Base-by-base conservation (phyloP, 169 alveolate genomes). In the Babesia ovata region DNA sequence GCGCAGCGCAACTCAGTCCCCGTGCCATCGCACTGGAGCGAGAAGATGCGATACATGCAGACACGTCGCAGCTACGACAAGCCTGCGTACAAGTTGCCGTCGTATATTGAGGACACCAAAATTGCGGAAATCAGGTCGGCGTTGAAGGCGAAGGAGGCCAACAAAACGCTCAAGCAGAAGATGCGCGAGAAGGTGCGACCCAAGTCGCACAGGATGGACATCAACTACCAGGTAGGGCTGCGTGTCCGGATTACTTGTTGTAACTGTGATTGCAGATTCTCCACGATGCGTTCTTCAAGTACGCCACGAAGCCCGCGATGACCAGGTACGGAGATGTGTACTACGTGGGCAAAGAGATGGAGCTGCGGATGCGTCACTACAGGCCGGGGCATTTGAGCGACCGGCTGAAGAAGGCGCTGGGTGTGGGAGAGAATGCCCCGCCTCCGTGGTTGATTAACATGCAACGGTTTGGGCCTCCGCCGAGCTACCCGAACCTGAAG, bases 391-490 rank as follows among this genome's bases (percentile, higher is more conserved):
- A 93, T 49, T 85, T 97, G 54, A 93, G 98, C 14, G 96, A 93
- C 58, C 95, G 95, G 54, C 94, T 97, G 49, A 95, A 97, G 83
- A 90, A 92, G 54, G 99, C 99, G 2, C 79, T 97, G 54, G 99
- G 99, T 21, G 96, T 97, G 72, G 97, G 97, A 50, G 97, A 95
- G 26, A 93, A 93, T 63, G 91, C 98, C 44, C 99, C 99, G 7
- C 92, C 96, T 6, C 99, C 99, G 50, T 98, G 99, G 99, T 87
- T 98, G 22, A 84, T 92, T 70, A 98, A 96, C 87, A 98, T 98
- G 99, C 98, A 97, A 88, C 93, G 98, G 79, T 91, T 94, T 88
- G 99, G 99, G 9, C 98, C 99, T 39, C 99, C 99, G 17, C 99
- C 99, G 14, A 94, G 99, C 39, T 98, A 96, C 87, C 99, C 99